These are phyloP conservation scores for Lentinula guzmanii DNA, from an alignment of 768 basidiomycete genomes.

Conservation along the genomic window DNA sequence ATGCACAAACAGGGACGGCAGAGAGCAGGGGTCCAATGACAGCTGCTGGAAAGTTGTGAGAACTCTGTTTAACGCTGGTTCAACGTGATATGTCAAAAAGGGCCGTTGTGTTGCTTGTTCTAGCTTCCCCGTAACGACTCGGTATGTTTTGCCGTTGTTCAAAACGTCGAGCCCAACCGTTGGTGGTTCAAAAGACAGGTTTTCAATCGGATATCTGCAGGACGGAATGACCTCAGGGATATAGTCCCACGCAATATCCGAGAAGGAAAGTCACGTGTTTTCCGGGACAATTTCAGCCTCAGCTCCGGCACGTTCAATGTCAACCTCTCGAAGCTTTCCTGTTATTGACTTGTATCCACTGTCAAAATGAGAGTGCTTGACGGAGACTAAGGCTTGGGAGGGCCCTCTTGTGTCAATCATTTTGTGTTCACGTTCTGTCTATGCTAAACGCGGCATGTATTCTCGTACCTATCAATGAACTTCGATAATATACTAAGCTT, in stretches of 20 bases:
- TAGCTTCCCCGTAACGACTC: background rate
- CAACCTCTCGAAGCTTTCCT: too few relatives aligned
- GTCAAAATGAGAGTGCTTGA: too few relatives aligned
- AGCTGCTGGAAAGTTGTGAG: background rate
- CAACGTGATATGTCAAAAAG: background rate
- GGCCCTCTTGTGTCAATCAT: too few relatives aligned
- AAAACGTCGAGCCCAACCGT: background rate
- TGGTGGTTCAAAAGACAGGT: background rate
- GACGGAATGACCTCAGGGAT: background rate
- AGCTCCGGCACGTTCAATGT: too few relatives aligned
- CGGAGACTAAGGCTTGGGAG: too few relatives aligned
- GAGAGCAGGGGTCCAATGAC: background rate
- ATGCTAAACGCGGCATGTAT: too few relatives aligned
- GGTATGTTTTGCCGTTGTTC: background rate
- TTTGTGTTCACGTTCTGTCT: too few relatives aligned
- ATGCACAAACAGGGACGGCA: background rate
- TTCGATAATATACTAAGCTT: background rate
- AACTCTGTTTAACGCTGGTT: background rate
- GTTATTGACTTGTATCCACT: too few relatives aligned
- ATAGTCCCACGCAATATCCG: background rate
- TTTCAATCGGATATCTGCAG: background rate
- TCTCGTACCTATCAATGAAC: too few relatives aligned
- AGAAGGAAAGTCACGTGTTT: background rate
- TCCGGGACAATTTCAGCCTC: too few relatives aligned
- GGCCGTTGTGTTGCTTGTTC: background rate